These are phyloP conservation scores for Gamsiella multidivaricata DNA, from an alignment of 192 early-diverging fungal genomes.

Conservation along the genomic window DNA sequence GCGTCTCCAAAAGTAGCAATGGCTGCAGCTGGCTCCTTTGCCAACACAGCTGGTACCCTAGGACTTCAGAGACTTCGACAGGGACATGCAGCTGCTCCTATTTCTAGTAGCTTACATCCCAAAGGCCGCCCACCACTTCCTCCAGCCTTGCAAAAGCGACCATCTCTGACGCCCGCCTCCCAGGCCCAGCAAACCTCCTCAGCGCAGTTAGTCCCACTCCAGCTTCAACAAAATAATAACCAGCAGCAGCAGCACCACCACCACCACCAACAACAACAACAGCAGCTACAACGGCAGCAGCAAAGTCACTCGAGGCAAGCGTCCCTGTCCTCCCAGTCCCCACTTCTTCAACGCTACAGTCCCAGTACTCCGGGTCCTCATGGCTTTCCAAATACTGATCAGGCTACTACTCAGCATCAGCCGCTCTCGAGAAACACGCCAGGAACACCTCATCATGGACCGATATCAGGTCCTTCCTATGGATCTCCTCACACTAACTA, in stretches of 20 bases:
- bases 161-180: neutral
- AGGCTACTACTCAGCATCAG: neutral
- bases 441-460: neutral
- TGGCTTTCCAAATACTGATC: neutral
- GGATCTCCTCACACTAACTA: neutral
- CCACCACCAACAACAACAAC: neutral
- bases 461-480: neutral
- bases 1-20: neutral
- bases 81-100: conserved; percentile 1
- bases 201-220: neutral
- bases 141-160: conserved; percentile 1
- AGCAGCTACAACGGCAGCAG: neutral
- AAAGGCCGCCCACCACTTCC: conserved; percentile 9
- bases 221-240: neutral
- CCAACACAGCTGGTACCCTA: neutral
- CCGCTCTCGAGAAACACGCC: neutral
- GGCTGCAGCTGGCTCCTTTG: neutral
- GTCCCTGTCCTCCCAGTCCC: neutral
- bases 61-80: neutral
- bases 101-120: conserved; percentile 4
- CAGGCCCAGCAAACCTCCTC: neutral
- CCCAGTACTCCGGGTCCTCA: neutral
- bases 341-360: neutral
- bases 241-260: conserved; percentile 2
- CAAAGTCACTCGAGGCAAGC: conserved; percentile 4